Conservation (phyloP, 2,329 filamentous ascomycete genomes). For the Intubia oerlemansii region DNA sequence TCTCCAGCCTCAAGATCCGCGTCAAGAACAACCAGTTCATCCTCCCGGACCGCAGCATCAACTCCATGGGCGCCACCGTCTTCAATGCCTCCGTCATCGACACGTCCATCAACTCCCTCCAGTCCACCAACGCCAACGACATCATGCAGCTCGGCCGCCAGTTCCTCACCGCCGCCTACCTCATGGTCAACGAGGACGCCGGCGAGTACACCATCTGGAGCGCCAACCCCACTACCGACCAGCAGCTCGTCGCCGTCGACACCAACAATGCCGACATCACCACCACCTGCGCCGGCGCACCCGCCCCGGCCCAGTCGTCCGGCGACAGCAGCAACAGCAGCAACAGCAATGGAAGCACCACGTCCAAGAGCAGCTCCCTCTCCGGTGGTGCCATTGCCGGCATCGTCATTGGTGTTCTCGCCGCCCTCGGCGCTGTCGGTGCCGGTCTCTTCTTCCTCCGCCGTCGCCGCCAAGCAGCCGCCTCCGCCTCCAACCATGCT, state of each 20-base stretch:
- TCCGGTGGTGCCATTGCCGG: too few relatives aligned
- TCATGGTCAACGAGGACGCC: conserved; percentile 12
- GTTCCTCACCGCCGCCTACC: conserved; percentile 13
- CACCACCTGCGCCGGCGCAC: too few relatives aligned
- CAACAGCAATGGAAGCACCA: too few relatives aligned
- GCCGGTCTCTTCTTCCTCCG: too few relatives aligned
- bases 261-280: not conserved
- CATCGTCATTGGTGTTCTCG: too few relatives aligned
- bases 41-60: conserved; percentile 7
- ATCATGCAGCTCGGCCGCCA: conserved; percentile 10
- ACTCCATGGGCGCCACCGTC: not conserved
- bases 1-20: conserved; percentile 5
- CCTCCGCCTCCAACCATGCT: too few relatives aligned
- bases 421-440: too few relatives aligned
- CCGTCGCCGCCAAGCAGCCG: too few relatives aligned
- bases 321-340: too few relatives aligned
- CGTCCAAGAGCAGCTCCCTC: too few relatives aligned
- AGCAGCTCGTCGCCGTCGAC: conserved; percentile 6
- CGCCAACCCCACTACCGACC: conserved; percentile 3
- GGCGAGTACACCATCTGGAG: conserved; percentile 8
- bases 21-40: conserved; percentile 14
- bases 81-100: conserved; percentile 8
- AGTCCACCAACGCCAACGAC: conserved; percentile 8
- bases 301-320: too few relatives aligned
- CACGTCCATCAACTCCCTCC: conserved; percentile 9